phyloP scores from a whole-genome alignment of 257 asterid species.

The Ajuga chamaepitys region DNA sequence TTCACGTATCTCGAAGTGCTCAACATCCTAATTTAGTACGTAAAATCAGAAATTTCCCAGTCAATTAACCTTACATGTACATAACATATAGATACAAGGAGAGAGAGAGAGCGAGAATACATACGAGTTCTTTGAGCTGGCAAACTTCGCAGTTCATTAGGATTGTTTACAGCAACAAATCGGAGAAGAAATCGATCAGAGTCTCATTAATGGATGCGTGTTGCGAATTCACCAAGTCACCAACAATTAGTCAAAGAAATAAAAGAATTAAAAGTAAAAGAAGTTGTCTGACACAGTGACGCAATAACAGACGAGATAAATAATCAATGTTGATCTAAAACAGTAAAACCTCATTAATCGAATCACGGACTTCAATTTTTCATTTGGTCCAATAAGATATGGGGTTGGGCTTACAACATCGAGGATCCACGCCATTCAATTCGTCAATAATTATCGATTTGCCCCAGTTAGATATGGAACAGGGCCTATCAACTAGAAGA shows the following conservation, averaged over 20 bases:
- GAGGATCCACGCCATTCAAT: no score
- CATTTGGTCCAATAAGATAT: no score
- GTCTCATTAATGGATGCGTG: constrained; percentile 1
- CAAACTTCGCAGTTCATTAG: constrained; percentile 81
- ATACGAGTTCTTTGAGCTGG: constrained; percentile 90
- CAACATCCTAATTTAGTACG: constrained; percentile 59
- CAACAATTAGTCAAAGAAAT: neutral
- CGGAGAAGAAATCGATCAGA: constrained; percentile 12
- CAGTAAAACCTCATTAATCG: no score
- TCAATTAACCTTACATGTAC: neutral
- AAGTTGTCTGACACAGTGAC: no score
- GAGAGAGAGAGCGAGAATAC: constrained; percentile 10
- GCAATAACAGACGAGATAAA: no score
- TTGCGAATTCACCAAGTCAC: neutral
- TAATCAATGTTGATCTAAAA: no score
- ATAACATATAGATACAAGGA: neutral
- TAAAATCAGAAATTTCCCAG: neutral
- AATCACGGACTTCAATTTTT: no score
- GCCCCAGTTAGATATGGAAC: no score
- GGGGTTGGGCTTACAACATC: no score
- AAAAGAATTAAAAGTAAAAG: no score
- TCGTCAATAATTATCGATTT: no score
- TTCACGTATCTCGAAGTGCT: constrained; percentile 87
- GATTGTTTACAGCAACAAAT: constrained; percentile 4
- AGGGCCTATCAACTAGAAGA: no score